Conservation (phyloP, 441 rosid genomes). For the Eugenia klotzschiana region DNA sequence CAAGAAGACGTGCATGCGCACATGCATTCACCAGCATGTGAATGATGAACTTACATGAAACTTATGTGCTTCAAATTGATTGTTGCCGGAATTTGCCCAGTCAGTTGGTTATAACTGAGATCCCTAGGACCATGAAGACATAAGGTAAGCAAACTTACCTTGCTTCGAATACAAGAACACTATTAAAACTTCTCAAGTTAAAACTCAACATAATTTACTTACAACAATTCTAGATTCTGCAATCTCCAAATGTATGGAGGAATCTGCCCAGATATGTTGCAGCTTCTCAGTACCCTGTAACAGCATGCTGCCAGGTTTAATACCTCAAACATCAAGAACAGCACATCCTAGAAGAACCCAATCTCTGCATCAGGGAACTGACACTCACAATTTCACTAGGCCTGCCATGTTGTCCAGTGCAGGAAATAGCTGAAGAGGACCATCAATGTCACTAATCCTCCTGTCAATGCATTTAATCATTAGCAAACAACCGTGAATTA, state of each 20-base stretch:
- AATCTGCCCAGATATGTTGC: conserved; percentile 25
- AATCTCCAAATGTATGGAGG: conserved; percentile 2
- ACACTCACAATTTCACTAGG: conserved; percentile 15
- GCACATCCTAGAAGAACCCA: background rate
- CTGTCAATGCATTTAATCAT: conserved; percentile 1
- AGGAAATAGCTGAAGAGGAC: conserved; percentile 19
- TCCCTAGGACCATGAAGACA: conserved; percentile 12
- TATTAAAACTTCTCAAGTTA: conserved; percentile 11
- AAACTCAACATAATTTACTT: background rate
- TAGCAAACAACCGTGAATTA: background rate
- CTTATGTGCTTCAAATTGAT: background rate
- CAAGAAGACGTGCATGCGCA: background rate
- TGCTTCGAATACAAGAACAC: too few species aligned
- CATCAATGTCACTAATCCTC: conserved; percentile 23
- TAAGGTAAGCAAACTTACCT: background rate
- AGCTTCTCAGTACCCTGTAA: conserved; percentile 29
- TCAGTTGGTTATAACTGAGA: conserved; percentile 29
- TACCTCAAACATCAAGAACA: background rate
- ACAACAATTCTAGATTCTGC: background rate
- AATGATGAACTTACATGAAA: conserved; percentile 13
- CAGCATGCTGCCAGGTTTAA: background rate
- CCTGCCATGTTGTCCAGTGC: conserved; percentile 5
- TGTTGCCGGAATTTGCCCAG: conserved; percentile 13
- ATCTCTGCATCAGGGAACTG: background rate
- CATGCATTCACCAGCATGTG: background rate